Base-by-base conservation (phyloP, 2,329 filamentous ascomycete species). In the Penicillium paneum region DNA sequence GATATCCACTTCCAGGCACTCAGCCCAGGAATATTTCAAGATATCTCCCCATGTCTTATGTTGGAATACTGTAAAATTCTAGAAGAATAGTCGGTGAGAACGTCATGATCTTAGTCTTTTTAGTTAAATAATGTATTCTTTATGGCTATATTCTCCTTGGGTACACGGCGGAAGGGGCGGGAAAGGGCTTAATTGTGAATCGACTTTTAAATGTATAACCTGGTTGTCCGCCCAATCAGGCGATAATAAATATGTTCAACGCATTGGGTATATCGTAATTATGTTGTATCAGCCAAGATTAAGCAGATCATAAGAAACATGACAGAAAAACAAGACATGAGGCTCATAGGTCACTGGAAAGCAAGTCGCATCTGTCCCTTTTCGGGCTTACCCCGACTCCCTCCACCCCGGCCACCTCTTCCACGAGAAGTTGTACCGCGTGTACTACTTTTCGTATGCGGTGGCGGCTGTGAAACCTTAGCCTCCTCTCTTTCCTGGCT, bases 401-500 rank as follows among this genome's bases (percentile, higher is more conserved):
- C 56, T 43, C 60, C 61, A 49, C 56, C 57, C 28, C 68, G 65
- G 28, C 64, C 58, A 40, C 60, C 55, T 55, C 63, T 64, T n/a
- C 58, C 61, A 44, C 67, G 67, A 51, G 56, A 19, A 49, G 45
- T 59, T 7, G 60, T 54, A 12, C 59, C 43, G 10, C 61, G 61
- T 12, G 62, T 4, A 42, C 36, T 62, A n/a, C 21, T 56, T 8
- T 55, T 32, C 8, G 61, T 29, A 8, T 52, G 59, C 11, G 54
- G 45, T 40, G 52, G 40, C 12, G 58, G 53, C 12, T 61, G 66
- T 28, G 53, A 57, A 42, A 44, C 59, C 26, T 57, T 62, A 6
- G 65, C 62, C 36, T 65, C 61, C 49, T 68, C 65, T 36, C 80
- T 79, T 75, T 88, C 81, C 61, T 87, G 80, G 54, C 85, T 81